These are phyloP conservation scores for Tetrapyrgos nigripes DNA, from an alignment of 1,284 basidiomycete species.

Conservation along the genomic window DNA sequence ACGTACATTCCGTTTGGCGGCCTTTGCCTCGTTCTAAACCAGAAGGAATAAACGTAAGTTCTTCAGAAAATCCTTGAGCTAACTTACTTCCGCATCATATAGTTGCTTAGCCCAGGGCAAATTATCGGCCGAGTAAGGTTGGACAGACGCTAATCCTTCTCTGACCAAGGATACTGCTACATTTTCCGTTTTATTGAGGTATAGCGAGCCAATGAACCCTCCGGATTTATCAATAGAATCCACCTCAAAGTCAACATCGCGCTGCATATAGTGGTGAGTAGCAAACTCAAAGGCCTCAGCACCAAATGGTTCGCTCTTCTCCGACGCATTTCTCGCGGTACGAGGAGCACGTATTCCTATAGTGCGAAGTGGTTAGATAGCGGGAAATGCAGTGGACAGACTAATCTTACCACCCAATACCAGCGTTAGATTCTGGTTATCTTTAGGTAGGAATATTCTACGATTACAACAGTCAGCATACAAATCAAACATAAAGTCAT, in stretches of 20 bases:
- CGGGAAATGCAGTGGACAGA: background rate
- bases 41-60: constrained; percentile 1
- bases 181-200: constrained; percentile 87
- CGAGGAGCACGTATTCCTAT: constrained; percentile 86
- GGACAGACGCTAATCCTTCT: constrained; percentile 88
- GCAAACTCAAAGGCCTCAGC: constrained; percentile 85
- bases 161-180: constrained; percentile 84
- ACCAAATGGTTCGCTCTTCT: constrained; percentile 92
- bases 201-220: constrained; percentile 93
- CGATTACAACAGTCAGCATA: constrained; percentile 15
- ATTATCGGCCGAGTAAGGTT: constrained; percentile 86
- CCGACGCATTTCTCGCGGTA: constrained; percentile 79
- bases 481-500: background rate
- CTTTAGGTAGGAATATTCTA: constrained; percentile 87
- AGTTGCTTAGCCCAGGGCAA: constrained; percentile 83
- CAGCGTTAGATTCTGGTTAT: constrained; percentile 89
- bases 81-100: constrained; percentile 80
- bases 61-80: constrained; percentile 12
- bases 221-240: constrained; percentile 93
- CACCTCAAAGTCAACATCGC: constrained; percentile 94
- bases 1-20: constrained; percentile 77
- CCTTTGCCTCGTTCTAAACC: constrained; percentile 80
- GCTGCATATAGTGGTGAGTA: constrained; percentile 85
- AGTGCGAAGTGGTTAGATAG: constrained; percentile 14
- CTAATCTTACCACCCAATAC: constrained; percentile 76